phyloP scores from a whole-genome alignment of 768 basidiomycete species.

The Amanita pseudoporphyria region DNA sequence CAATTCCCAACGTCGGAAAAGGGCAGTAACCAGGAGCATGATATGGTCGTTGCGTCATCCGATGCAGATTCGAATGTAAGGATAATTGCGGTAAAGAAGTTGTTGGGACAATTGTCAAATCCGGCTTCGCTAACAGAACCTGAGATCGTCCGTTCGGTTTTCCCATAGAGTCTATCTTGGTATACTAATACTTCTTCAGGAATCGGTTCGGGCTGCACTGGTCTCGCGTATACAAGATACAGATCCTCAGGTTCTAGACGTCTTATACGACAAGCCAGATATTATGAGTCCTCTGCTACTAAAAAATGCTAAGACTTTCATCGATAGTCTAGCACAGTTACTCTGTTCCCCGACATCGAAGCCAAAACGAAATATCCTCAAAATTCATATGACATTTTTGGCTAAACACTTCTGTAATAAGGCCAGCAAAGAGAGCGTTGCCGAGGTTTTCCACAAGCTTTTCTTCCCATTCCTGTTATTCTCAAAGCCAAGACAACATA shows the following conservation, averaged over 20 bases:
- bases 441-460: conserved; percentile 36
- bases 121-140: conserved; percentile 18
- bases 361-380: conserved; percentile 42
- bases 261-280: conserved; percentile 49
- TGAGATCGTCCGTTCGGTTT: conserved; percentile 33
- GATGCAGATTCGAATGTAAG: conserved; percentile 56
- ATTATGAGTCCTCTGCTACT: conserved; percentile 36
- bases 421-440: not conserved
- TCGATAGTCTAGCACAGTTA: conserved; percentile 30
- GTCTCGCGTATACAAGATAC: conserved; percentile 62
- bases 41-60: conserved; percentile 46
- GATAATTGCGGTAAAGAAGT: conserved; percentile 43
- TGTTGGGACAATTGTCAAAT: conserved; percentile 32
- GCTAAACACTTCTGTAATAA: conserved; percentile 30
- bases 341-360: conserved; percentile 29
- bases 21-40: conserved; percentile 12
- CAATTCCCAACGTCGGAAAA: conserved; percentile 1
- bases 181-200: conserved; percentile 21
- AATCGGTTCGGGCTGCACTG: conserved; percentile 53
- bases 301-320: conserved; percentile 32
- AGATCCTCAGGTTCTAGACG: conserved; percentile 48
- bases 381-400: conserved; percentile 50
- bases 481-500: conserved; percentile 63
- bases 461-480: conserved; percentile 71
- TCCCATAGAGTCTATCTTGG: not conserved